Evolutionary conservation across 2,329 filamentous ascomycete species (phyloP).

Genomic region (Xenosphaeropsis pyriputrescens): DNA sequence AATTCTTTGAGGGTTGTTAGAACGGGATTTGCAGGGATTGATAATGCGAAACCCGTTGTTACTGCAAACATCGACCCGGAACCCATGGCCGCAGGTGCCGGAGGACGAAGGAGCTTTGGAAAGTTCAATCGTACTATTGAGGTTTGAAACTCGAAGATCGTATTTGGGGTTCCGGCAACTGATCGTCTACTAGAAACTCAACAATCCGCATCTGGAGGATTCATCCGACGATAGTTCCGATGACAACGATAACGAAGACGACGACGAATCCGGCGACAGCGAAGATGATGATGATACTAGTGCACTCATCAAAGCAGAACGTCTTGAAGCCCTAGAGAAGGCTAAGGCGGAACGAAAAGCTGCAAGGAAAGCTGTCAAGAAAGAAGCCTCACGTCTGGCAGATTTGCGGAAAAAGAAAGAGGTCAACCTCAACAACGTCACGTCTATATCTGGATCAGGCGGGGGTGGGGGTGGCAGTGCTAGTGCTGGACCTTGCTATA

Average conservation of each 20-base stretch:
- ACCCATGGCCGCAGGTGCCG: slow-evolving; percentile 17
- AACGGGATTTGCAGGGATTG: slow-evolving; percentile 38
- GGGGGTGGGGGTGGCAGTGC: slow-evolving; percentile 14
- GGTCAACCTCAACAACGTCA: slow-evolving; percentile 47
- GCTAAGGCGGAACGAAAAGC: slow-evolving; percentile 26
- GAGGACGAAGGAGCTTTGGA: slow-evolving; percentile 32
- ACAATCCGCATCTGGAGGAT: slow-evolving; percentile 18
- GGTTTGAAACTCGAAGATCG: slow-evolving; percentile 6
- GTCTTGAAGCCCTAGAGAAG: slow-evolving; percentile 26
- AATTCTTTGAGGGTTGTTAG: slow-evolving; percentile 42
- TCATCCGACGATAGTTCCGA: slow-evolving; percentile 22
- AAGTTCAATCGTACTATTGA: slow-evolving; percentile 26
- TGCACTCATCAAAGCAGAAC: slow-evolving; percentile 27
- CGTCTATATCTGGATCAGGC: slow-evolving; percentile 40
- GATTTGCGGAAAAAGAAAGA: slow-evolving; percentile 50
- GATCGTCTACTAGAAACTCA: slow-evolving; percentile 19
- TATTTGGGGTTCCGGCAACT: background rate
- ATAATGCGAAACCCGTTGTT: slow-evolving; percentile 15
- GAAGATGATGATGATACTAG: slow-evolving; percentile 22
- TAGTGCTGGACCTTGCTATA: slow-evolving; percentile 29
- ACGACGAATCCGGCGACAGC: slow-evolving; percentile 14
- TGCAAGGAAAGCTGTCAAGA: slow-evolving; percentile 31
- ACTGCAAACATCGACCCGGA: slow-evolving; percentile 13
- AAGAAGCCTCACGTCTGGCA: slow-evolving; percentile 33
- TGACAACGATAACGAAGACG: slow-evolving; percentile 16